Percentiles rank a stretch among this genome's conserved stretches.
Conservation (phyloP, 352 stramenopile species). For the Phytophthora niederhauseri region DNA sequence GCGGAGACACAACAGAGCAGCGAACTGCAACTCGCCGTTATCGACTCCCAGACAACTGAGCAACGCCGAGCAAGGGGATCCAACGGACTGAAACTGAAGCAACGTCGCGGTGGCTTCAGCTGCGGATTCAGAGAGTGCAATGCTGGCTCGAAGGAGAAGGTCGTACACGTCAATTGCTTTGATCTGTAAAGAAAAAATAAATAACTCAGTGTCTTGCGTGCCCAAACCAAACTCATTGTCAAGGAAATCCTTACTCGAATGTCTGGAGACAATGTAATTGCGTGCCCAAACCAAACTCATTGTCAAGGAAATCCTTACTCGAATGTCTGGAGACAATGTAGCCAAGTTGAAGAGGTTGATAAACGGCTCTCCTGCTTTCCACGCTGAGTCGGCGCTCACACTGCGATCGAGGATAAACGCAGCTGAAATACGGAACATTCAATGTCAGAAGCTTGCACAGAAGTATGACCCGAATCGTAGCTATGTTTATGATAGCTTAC, state of each 20-base stretch:
- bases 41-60: slow-evolving; percentile 43
- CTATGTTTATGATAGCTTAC: slow-evolving; percentile 26
- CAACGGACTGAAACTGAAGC: slow-evolving; percentile 40
- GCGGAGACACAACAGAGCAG: slow-evolving; percentile 45
- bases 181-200: slow-evolving; percentile 5
- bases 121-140: slow-evolving; percentile 6
- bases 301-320: slow-evolving; percentile 13
- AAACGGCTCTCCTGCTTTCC: slow-evolving; percentile 61
- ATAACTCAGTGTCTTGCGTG: not conserved
- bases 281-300: no score
- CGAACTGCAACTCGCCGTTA: slow-evolving; percentile 37
- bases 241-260: slow-evolving; percentile 28
- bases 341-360: slow-evolving; percentile 35
- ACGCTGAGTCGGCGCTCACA: slow-evolving; percentile 25
- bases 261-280: slow-evolving; percentile 23
- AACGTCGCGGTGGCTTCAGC: slow-evolving; percentile 10
- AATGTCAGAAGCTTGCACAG: not conserved
- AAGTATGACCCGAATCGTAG: not conserved
- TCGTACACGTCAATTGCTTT: slow-evolving; percentile 27
- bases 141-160: slow-evolving; percentile 21
- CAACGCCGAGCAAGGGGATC: slow-evolving; percentile 37
- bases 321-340: slow-evolving; percentile 30
- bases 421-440: slow-evolving; percentile 30
- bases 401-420: slow-evolving; percentile 51
- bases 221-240: no score